phyloP scores from a whole-genome alignment of 257 asterid genomes.

The Vinca minor region DNA sequence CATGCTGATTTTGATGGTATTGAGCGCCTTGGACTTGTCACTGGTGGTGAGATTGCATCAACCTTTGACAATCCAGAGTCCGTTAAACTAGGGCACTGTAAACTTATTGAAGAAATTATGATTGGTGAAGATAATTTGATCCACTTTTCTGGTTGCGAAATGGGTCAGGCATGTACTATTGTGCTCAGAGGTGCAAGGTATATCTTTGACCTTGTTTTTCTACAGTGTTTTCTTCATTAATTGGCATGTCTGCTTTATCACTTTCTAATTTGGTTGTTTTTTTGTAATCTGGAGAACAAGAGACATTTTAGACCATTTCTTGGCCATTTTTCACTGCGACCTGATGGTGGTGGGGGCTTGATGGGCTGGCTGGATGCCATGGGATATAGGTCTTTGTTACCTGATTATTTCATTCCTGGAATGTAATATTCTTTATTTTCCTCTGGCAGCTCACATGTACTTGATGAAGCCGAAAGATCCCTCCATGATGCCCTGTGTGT shows the following conservation, averaged over 20 bases:
- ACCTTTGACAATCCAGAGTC: constrained; percentile 96
- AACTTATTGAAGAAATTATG: constrained; percentile 92
- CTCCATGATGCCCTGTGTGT: constrained; percentile 91
- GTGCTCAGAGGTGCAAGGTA: constrained; percentile 95
- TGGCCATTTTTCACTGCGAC: too few species aligned
- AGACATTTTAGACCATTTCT: too few species aligned
- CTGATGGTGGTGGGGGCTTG: neutral
- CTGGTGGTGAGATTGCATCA: constrained; percentile 94
- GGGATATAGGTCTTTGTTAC: neutral
- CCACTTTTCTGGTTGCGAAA: constrained; percentile 91
- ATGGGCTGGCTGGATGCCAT: neutral
- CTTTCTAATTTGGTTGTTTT: neutral
- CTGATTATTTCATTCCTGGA: neutral
- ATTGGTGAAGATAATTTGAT: constrained; percentile 96
- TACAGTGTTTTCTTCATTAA: neutral
- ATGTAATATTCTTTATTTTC: neutral
- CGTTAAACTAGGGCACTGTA: constrained; percentile 89
- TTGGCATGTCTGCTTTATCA: neutral
- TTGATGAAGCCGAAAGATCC: constrained; percentile 91
- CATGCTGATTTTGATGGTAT: constrained; percentile 98
- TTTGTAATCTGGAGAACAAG: neutral
- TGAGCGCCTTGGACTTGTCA: constrained; percentile 82
- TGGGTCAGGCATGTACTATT: constrained; percentile 98
- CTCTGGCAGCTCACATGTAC: constrained; percentile 63
- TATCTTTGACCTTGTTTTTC: neutral